Conservation (phyloP, 2,329 filamentous ascomycete genomes). For the Verticillium nonalfalfae region DNA sequence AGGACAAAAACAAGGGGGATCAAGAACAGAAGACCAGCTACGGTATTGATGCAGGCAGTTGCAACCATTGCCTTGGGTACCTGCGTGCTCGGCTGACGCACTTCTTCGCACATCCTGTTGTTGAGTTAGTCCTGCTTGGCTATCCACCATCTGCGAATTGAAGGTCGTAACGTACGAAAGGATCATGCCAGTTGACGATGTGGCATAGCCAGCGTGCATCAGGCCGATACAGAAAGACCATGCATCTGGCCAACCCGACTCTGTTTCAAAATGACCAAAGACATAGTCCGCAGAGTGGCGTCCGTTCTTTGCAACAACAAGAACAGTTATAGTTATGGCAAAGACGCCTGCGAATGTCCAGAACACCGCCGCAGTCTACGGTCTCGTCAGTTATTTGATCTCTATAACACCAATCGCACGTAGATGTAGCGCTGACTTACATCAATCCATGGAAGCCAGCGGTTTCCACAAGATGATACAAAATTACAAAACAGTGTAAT, state of each 20-base stretch:
- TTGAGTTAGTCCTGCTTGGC: too few relatives aligned
- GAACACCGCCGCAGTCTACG: slow-evolving; percentile 63
- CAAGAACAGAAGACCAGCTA: slow-evolving; percentile 61
- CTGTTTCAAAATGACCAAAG: slow-evolving; percentile 61
- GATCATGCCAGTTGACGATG: slow-evolving; percentile 74
- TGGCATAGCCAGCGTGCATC: slow-evolving; percentile 66
- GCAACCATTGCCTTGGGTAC: slow-evolving; percentile 68
- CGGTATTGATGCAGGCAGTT: slow-evolving; percentile 59
- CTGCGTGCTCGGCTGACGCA: slow-evolving; percentile 57
- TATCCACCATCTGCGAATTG: not conserved
- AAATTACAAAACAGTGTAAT: slow-evolving; percentile 59
- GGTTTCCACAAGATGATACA: slow-evolving; percentile 62
- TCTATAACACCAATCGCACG: slow-evolving; percentile 8
- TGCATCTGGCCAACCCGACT: slow-evolving; percentile 63
- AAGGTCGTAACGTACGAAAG: slow-evolving; percentile 37
- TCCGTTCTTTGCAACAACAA: slow-evolving; percentile 63
- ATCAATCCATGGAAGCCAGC: slow-evolving; percentile 61
- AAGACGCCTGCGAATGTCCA: slow-evolving; percentile 69
- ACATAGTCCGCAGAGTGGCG: slow-evolving; percentile 56
- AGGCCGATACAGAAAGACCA: slow-evolving; percentile 71
- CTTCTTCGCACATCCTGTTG: slow-evolving; percentile 62
- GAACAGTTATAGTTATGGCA: slow-evolving; percentile 55
- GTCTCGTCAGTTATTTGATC: not conserved
- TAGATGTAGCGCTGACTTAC: slow-evolving; percentile 37
- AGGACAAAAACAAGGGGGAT: slow-evolving; percentile 65